phyloP scores from a whole-genome alignment of 352 stramenopile species.

The Pythium apleroticum region DNA sequence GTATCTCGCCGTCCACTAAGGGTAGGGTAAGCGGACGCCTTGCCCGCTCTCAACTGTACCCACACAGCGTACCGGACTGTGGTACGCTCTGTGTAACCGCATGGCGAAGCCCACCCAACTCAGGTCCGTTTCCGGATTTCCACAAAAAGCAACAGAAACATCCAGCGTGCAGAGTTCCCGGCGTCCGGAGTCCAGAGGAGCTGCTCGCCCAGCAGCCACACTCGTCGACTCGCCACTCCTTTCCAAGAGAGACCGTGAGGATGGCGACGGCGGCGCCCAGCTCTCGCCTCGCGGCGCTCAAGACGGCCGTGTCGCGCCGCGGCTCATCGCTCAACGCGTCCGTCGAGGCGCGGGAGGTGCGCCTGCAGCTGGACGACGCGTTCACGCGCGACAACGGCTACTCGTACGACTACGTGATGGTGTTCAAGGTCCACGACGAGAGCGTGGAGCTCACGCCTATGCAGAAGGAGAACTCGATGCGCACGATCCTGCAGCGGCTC shows the following conservation, averaged over 20 bases:
- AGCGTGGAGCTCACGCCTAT: conserved; percentile 41
- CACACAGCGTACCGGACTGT: conserved; percentile 5
- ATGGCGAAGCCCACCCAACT: background rate
- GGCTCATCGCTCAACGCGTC: conserved; percentile 67
- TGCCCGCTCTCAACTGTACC: conserved; percentile 15
- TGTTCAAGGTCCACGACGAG: conserved; percentile 84
- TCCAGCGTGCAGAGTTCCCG: conserved; percentile 3
- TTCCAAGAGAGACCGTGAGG: background rate
- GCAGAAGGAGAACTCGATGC: conserved; percentile 76
- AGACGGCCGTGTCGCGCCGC: conserved; percentile 61
- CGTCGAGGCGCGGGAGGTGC: conserved; percentile 61
- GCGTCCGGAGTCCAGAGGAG: background rate
- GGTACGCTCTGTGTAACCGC: background rate
- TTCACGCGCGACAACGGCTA: conserved; percentile 70
- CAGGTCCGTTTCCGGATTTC: conserved; percentile 22
- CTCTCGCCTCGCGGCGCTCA: conserved; percentile 53
- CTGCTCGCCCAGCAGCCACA: conserved; percentile 3
- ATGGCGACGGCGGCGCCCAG: conserved; percentile 27
- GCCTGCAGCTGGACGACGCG: conserved; percentile 54
- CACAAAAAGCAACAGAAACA: conserved; percentile 11
- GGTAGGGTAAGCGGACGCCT: conserved; percentile 22
- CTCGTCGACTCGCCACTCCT: background rate
- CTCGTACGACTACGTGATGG: conserved; percentile 80
- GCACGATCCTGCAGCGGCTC: conserved; percentile 64
- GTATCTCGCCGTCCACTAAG: conserved; percentile 1